A percentile compares a stretch with the other conserved stretches of the same genome.
These are phyloP conservation scores for Papiliotrema fonsecae DNA, from an alignment of 1,284 basidiomycete species.

Conservation along the genomic window DNA sequence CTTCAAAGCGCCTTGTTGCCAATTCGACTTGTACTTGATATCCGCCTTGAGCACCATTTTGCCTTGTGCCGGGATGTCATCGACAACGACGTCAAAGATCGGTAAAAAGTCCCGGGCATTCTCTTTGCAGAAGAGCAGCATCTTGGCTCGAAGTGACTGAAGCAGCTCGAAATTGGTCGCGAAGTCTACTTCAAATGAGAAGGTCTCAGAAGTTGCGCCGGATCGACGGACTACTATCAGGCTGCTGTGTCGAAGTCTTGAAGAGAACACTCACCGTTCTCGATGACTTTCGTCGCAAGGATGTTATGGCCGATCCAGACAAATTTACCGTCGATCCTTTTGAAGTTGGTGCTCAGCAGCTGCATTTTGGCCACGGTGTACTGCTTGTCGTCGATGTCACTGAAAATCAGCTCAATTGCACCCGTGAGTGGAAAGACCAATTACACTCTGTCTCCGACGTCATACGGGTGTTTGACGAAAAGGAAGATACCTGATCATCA, in stretches of 20 bases:
- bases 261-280: slow-evolving; percentile 37
- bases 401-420: background rate
- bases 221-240: slow-evolving; percentile 46
- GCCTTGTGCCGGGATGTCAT: slow-evolving; percentile 75
- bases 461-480: slow-evolving; percentile 80
- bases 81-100: slow-evolving; percentile 57
- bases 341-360: slow-evolving; percentile 64
- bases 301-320: slow-evolving; percentile 62
- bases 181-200: slow-evolving; percentile 70
- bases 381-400: slow-evolving; percentile 16
- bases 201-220: slow-evolving; percentile 49
- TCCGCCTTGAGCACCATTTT: slow-evolving; percentile 73
- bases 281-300: slow-evolving; percentile 61
- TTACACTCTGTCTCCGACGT: slow-evolving; percentile 76
- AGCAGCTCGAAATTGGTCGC: slow-evolving; percentile 76
- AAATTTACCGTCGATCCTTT: slow-evolving; percentile 49
- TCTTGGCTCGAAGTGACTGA: slow-evolving; percentile 68
- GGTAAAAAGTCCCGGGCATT: slow-evolving; percentile 69
- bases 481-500: slow-evolving; percentile 59
- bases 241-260: background rate
- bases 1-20: slow-evolving; percentile 71
- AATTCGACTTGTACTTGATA: slow-evolving; percentile 84
- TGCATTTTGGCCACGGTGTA: slow-evolving; percentile 86
- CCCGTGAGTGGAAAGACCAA: slow-evolving; percentile 38
- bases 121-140: slow-evolving; percentile 71